Conservation (phyloP, 371 early-diverging fungal genomes). For the Apophysomyces elegans region DNA sequence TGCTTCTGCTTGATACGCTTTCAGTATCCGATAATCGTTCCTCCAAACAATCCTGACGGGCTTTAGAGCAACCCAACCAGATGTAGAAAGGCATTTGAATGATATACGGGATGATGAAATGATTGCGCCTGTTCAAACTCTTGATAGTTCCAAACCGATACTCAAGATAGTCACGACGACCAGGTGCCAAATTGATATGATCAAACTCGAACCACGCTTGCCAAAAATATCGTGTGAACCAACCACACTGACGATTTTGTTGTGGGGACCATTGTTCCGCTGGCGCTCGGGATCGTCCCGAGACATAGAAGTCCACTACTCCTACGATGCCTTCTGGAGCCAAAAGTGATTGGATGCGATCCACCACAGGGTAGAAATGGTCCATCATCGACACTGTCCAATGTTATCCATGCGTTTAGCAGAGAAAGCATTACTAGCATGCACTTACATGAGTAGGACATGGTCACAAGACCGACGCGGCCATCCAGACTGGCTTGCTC, state of each 20-base stretch:
- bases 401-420: not conserved
- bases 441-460: constrained; percentile 80
- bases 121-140: constrained; percentile 73
- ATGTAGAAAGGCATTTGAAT: constrained; percentile 88
- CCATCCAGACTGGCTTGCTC: constrained; percentile 58
- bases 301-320: constrained; percentile 82
- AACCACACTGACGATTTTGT: constrained; percentile 65
- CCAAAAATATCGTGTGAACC: constrained; percentile 86
- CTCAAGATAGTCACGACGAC: constrained; percentile 86
- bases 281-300: constrained; percentile 60
- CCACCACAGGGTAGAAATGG: constrained; percentile 71
- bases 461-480: constrained; percentile 75
- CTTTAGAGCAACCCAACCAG: constrained; percentile 70
- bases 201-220: constrained; percentile 79
- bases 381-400: constrained; percentile 81
- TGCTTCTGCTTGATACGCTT: constrained; percentile 42
- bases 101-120: constrained; percentile 71
- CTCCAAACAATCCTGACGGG: constrained; percentile 24
- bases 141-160: constrained; percentile 82
- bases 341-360: constrained; percentile 66
- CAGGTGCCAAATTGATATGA: constrained; percentile 77
- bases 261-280: constrained; percentile 60
- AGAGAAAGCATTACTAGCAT: not conserved
- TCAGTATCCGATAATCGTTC: constrained; percentile 29
- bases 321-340: constrained; percentile 76